phyloP scores from a whole-genome alignment of 208 protist species.

The Leishmania mexicana region DNA sequence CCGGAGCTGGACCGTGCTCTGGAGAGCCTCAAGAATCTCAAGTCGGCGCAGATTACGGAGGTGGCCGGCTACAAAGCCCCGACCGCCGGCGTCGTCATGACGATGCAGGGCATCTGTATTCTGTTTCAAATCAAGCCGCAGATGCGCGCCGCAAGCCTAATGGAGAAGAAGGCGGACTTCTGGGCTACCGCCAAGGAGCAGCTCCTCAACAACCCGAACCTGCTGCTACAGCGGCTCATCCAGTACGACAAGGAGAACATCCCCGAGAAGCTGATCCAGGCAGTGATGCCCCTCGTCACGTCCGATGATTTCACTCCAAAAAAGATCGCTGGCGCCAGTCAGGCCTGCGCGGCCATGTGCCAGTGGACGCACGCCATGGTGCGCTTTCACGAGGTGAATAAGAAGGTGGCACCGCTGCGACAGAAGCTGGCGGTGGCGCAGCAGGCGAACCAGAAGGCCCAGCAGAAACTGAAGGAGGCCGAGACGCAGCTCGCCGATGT shows the following conservation, averaged over 20 bases:
- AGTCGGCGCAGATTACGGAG: slow-evolving; percentile 96
- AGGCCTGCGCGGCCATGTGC: slow-evolving; percentile 98
- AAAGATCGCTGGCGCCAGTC: slow-evolving; percentile 94
- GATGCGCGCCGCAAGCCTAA: slow-evolving; percentile 94
- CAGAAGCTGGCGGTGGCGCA: slow-evolving; percentile 90
- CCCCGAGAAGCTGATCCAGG: slow-evolving; percentile 93
- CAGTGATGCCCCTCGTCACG: slow-evolving; percentile 92
- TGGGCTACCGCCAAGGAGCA: slow-evolving; percentile 95
- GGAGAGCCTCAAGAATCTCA: slow-evolving; percentile 95
- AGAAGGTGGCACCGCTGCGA: slow-evolving; percentile 94
- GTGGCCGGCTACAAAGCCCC: slow-evolving; percentile 96
- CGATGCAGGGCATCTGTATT: slow-evolving; percentile 98
- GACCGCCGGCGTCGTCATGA: slow-evolving; percentile 96
- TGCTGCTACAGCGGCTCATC: slow-evolving; percentile 93
- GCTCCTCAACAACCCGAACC: slow-evolving; percentile 91
- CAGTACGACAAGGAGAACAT: slow-evolving; percentile 98
- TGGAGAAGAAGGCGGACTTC: slow-evolving; percentile 97
- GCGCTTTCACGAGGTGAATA: slow-evolving; percentile 96
- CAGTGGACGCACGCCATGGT: slow-evolving; percentile 98
- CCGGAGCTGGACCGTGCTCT: slow-evolving; percentile 97
- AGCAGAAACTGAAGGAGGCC: slow-evolving; percentile 90
- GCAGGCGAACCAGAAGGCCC: slow-evolving; percentile 91
- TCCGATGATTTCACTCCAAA: slow-evolving; percentile 96
- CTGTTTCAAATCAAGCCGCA: slow-evolving; percentile 96
- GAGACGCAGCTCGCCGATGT: slow-evolving; percentile 92